Evolutionary conservation across 441 rosid genomes (phyloP).

Genomic region (Aquilaria agallochum): DNA sequence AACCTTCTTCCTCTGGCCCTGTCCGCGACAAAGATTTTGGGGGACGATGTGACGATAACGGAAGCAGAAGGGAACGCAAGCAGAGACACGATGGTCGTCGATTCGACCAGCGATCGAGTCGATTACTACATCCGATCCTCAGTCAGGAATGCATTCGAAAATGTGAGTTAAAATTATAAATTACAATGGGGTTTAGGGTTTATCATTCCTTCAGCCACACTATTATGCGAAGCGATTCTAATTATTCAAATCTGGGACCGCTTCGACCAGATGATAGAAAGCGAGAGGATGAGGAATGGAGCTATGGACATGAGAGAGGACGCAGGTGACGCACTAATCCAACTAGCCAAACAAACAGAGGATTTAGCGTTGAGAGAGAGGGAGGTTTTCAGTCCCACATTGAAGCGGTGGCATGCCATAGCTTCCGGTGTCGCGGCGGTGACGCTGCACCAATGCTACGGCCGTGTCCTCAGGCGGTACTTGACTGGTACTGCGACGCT

Average conservation of each 20-base stretch:
- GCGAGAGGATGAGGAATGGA: constrained; percentile 40
- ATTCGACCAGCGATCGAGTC: constrained; percentile 55
- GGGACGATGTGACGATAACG: constrained; percentile 58
- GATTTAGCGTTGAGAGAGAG: constrained; percentile 74
- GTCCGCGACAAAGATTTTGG: constrained; percentile 67
- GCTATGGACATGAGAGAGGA: constrained; percentile 46
- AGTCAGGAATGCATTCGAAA: constrained; percentile 58
- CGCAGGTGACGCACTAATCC: constrained; percentile 49
- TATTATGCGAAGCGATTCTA: no score
- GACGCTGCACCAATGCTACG: constrained; percentile 77
- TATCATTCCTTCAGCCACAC: no score
- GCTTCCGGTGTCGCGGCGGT: constrained; percentile 72
- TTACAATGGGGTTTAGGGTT: no score
- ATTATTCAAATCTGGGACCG: no score
- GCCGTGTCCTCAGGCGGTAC: constrained; percentile 70
- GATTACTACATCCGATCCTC: constrained; percentile 78
- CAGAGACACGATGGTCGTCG: constrained; percentile 4
- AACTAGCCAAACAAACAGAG: constrained; percentile 75
- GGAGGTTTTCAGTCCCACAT: constrained; percentile 59
- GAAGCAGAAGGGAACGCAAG: constrained; percentile 33
- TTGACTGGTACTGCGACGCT: constrained; percentile 41
- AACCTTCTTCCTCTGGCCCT: constrained; percentile 68
- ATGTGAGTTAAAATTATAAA: constrained; percentile 27
- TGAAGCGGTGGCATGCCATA: constrained; percentile 70
- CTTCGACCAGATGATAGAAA: constrained; percentile 46